Evolutionary conservation across 805 yeast species (phyloP).

Genomic region (Yamadazyma paraphyllophila): DNA sequence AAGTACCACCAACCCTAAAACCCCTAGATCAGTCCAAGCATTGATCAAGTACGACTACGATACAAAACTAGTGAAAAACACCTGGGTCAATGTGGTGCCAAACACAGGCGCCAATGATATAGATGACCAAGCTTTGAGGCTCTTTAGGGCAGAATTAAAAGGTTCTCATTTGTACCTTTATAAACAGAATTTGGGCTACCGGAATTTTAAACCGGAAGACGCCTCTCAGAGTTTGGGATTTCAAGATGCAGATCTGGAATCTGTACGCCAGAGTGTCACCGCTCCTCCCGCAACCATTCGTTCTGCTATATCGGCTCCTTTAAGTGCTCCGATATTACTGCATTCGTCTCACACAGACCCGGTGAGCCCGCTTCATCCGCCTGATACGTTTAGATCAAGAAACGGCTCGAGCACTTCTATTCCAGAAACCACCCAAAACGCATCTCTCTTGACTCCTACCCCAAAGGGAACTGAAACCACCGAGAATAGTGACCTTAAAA

Average conservation of each 20-base stretch:
- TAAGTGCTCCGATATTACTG: conserved; percentile 7
- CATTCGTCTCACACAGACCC: background rate
- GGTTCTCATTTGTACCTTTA: conserved; percentile 66
- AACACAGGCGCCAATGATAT: conserved; percentile 27
- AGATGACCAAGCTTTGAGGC: conserved; percentile 36
- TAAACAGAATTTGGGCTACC: conserved; percentile 50
- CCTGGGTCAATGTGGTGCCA: conserved; percentile 39
- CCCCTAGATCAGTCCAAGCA: conserved; percentile 2
- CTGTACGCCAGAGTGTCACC: conserved; percentile 3
- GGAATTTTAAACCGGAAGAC: conserved; percentile 21
- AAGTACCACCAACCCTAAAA: background rate
- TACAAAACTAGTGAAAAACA: conserved; percentile 24
- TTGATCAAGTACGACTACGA: conserved; percentile 29
- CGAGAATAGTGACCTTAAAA: conserved; percentile 9
- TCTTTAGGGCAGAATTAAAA: conserved; percentile 64
- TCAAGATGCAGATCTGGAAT: conserved; percentile 7
- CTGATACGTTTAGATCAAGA: conserved; percentile 15
- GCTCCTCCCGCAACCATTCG: background rate
- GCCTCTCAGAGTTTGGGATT: background rate
- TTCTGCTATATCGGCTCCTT: conserved; percentile 3
- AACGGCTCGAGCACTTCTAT: conserved; percentile 17
- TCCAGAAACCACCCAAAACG: conserved; percentile 1
- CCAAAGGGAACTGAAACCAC: background rate
- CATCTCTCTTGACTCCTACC: conserved; percentile 7
- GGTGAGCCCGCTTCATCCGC: conserved; percentile 7